Conservation (phyloP, 305 asterid genomes). For the Solanum hybrid region DNA sequence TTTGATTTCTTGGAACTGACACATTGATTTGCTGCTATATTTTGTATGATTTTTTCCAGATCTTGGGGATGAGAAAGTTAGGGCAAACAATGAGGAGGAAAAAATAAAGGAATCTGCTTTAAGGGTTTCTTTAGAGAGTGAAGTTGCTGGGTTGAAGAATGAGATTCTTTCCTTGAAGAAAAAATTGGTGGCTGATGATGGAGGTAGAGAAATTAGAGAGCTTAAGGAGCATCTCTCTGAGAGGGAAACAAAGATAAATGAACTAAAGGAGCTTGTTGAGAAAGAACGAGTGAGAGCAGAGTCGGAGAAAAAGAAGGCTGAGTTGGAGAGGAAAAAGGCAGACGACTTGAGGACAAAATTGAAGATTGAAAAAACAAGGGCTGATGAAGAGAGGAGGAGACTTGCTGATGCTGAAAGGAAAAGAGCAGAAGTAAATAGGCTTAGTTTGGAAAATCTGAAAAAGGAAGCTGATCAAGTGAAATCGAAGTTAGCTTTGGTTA, state of each 20-base stretch:
- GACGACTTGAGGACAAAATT: slow-evolving; percentile 37
- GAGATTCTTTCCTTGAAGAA: slow-evolving; percentile 50
- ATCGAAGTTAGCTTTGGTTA: slow-evolving; percentile 34
- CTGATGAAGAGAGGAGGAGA: slow-evolving; percentile 43
- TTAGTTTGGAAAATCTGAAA: slow-evolving; percentile 38
- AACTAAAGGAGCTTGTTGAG: slow-evolving; percentile 50
- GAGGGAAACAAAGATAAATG: slow-evolving; percentile 42
- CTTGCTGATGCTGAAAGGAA: slow-evolving; percentile 43
- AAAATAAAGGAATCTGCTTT: slow-evolving; percentile 44
- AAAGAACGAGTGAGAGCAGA: slow-evolving; percentile 44
- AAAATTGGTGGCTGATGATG: slow-evolving; percentile 23
- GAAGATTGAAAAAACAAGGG: slow-evolving; percentile 36
- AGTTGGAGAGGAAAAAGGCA: slow-evolving; percentile 46
- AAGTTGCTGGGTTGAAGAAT: slow-evolving; percentile 48
- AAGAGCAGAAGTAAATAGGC: slow-evolving; percentile 41
- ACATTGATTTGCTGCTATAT: slow-evolving; percentile 5
- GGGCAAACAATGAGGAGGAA: slow-evolving; percentile 38
- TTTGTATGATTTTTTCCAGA: slow-evolving; percentile 28
- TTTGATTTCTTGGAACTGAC: neutral
- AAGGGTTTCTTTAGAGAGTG: slow-evolving; percentile 51
- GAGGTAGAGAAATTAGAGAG: slow-evolving; percentile 23
- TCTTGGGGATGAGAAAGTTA: slow-evolving; percentile 31
- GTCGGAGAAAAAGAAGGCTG: slow-evolving; percentile 22
- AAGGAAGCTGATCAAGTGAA: slow-evolving; percentile 41
- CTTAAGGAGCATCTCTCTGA: slow-evolving; percentile 31